phyloP scores from a whole-genome alignment of 1,284 basidiomycete genomes.

The Ceratobasidium sp. region DNA sequence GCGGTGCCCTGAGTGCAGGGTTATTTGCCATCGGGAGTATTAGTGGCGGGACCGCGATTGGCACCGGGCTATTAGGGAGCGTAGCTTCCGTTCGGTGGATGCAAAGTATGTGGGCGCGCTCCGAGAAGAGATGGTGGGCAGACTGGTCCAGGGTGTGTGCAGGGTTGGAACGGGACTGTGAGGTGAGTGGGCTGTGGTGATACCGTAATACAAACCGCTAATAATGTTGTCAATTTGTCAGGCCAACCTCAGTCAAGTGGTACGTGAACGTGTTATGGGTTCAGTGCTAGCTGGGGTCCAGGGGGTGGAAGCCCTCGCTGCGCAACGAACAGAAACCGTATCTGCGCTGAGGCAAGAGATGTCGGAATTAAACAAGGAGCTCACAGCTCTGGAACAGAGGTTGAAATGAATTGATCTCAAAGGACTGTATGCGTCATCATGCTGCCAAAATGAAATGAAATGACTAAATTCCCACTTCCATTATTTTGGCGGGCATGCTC shows the following conservation, averaged over 20 bases:
- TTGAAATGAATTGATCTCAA: slow-evolving; percentile 9
- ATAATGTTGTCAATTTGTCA: background rate
- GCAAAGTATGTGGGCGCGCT: slow-evolving; percentile 31
- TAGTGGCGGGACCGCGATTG: slow-evolving; percentile 20
- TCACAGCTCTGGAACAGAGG: slow-evolving; percentile 19
- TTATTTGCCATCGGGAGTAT: slow-evolving; percentile 24
- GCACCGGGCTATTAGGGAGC: slow-evolving; percentile 25
- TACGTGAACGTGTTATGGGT: slow-evolving; percentile 20
- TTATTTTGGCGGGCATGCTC: too few relatives aligned
- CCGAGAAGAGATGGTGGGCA: slow-evolving; percentile 38
- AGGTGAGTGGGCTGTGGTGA: slow-evolving; percentile 3
- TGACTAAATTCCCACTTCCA: too few relatives aligned
- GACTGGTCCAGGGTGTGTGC: slow-evolving; percentile 38
- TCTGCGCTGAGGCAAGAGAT: slow-evolving; percentile 14
- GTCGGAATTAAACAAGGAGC: slow-evolving; percentile 5
- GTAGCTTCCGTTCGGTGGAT: slow-evolving; percentile 32
- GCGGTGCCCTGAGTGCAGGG: slow-evolving; percentile 14
- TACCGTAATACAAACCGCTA: too few relatives aligned
- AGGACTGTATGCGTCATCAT: background rate
- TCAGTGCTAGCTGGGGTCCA: slow-evolving; percentile 23
- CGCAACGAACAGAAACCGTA: slow-evolving; percentile 12
- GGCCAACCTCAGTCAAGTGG: slow-evolving; percentile 3
- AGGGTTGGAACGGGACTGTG: slow-evolving; percentile 34
- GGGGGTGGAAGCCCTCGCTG: slow-evolving; percentile 22
- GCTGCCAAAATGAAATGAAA: background rate